Evolutionary conservation across 202 grass and related monocot genomes (phyloP), one percentile per base, ranked within the genome.

Genomic region (Sporobolus alterniflorus): DNA sequence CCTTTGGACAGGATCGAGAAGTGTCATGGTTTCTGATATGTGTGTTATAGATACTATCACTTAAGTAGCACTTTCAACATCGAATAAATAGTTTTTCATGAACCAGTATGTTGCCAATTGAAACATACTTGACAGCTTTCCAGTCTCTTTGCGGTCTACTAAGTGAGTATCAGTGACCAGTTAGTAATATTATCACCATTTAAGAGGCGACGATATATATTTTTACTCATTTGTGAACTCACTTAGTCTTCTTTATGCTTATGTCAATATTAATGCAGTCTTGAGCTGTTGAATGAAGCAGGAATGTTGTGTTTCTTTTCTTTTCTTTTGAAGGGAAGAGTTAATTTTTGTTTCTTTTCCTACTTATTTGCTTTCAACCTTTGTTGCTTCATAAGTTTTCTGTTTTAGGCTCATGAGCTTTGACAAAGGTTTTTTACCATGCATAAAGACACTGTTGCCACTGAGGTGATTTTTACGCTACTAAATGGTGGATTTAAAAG

Each of bases 111-210:
- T 30, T 66, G 46, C 46, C 62, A 17, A 47, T 25, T 43, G 17
- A 0, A 83, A 83, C 69, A 43, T 74, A 33, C 14, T 49, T 36
- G 47, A 16, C 3, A 73, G 16, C 30, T 73, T 73, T 81, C 46
- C 26, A 62, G 2, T 49, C 71, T 62, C 29, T 62, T 74, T 36
- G 44, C 24, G 33, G 59, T 32, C n/a, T 54, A 55, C 64, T 43
- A 62, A 40, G 57, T 26, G 14, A 13, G 12, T 71, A 16, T 6
- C 11, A 13, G 21, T 18, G 1, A 57, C 26, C 30, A 64, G 25
- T 34, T 62, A 63, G 17, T 77, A 62, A 71, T 85, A 78, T 49
- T 30, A 17, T 40, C 73, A n/a, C 49, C 7, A 9, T 24, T 55
- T 55, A 55, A 11, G 7, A 55, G 24, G 51, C 30, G 49, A 42